Conservation (phyloP, 257 asterid species). For the Haberlea rhodopensis region DNA sequence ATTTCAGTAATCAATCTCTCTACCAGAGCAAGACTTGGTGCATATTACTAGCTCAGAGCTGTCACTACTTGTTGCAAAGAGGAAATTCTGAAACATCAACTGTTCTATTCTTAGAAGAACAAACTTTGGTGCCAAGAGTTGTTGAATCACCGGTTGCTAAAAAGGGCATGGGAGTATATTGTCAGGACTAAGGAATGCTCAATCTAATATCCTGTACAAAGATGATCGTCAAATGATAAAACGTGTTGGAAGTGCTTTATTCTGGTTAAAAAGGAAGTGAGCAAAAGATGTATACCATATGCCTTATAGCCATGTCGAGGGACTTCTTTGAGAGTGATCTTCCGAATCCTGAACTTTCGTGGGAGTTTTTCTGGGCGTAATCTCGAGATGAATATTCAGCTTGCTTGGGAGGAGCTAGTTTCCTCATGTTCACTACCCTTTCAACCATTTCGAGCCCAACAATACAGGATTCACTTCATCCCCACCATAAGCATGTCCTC, state of each 20-base stretch:
- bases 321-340: conserved; percentile 78
- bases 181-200: background rate
- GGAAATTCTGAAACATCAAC: conserved; percentile 31
- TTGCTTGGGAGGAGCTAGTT: conserved; percentile 78
- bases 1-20: background rate
- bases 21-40: no score
- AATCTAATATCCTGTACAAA: background rate
- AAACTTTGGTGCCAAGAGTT: conserved; percentile 27
- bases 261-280: background rate
- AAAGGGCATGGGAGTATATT: background rate
- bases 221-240: background rate
- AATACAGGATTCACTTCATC: conserved; percentile 77
- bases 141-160: background rate
- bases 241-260: background rate
- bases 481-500: conserved; percentile 37
- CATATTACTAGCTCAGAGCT: no score
- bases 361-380: conserved; percentile 43
- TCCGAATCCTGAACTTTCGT: conserved; percentile 67
- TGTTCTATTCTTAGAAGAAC: conserved; percentile 30
- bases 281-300: conserved; percentile 55
- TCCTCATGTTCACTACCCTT: conserved; percentile 89
- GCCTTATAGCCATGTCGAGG: conserved; percentile 86
- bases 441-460: conserved; percentile 82
- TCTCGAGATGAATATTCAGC: conserved; percentile 37
- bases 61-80: conserved; percentile 26